Percentiles rank a stretch among this genome's conserved stretches.
Evolutionary conservation across 108 stramenopile genomes (phyloP).

Genomic region (Nitzschia sp.): DNA sequence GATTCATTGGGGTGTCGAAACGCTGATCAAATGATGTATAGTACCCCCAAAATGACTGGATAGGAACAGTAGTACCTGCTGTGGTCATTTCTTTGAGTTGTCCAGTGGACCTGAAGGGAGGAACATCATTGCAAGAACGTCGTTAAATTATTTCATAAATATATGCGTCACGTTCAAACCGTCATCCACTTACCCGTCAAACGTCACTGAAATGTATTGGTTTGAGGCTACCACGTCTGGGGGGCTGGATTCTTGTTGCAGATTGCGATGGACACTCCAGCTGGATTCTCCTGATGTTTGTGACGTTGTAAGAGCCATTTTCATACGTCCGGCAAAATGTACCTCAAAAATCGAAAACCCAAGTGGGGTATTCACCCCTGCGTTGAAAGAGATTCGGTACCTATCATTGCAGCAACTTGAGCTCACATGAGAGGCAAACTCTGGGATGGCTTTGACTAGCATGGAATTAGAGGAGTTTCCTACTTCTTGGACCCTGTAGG

Average conservation of each 20-base stretch:
- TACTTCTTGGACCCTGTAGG: constrained; percentile 12
- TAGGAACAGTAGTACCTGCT: background rate
- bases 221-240: constrained; percentile 7
- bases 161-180: too few species aligned
- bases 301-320: too few species aligned
- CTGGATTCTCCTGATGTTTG: too few species aligned
- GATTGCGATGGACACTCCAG: too few species aligned
- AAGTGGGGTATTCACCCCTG: constrained; percentile 19
- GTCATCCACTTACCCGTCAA: constrained; percentile 12
- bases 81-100: constrained; percentile 3
- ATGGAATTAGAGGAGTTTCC: too few species aligned
- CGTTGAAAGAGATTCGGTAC: constrained; percentile 15
- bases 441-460: background rate
- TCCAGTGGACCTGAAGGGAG: constrained; percentile 1
- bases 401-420: background rate
- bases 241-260: too few species aligned
- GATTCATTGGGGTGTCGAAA: constrained; percentile 7
- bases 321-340: background rate
- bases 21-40: constrained; percentile 28
- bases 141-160: too few species aligned
- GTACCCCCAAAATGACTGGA: constrained; percentile 26
- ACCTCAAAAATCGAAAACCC: constrained; percentile 23
- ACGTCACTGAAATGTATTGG: background rate
- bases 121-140: background rate
- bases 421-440: background rate